Evolutionary conservation across 495 filamentous ascomycete species (phyloP).

Genomic region (Amphirosellinia nigrospora): DNA sequence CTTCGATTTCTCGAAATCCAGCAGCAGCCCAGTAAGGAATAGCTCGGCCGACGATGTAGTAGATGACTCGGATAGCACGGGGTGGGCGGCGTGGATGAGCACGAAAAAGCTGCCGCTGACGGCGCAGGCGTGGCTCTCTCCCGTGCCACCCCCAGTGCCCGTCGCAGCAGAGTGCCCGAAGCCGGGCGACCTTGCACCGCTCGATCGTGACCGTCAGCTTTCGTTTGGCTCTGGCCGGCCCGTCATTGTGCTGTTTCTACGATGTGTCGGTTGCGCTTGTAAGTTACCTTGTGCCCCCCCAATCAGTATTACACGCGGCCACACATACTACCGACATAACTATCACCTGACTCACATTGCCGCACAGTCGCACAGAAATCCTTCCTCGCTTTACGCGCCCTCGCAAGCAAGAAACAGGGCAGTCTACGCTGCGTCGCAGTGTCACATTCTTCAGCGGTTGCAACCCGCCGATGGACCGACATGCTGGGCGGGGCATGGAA

Average conservation of each 20-base stretch:
- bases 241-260: constrained; percentile 56
- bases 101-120: constrained; percentile 44
- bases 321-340: not conserved
- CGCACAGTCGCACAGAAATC: constrained; percentile 60
- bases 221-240: constrained; percentile 45
- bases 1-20: constrained; percentile 42
- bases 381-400: constrained; percentile 54
- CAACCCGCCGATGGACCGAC: constrained; percentile 57
- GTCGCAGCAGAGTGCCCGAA: constrained; percentile 45
- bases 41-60: constrained; percentile 33
- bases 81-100: constrained; percentile 47
- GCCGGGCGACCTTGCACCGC: constrained; percentile 56
- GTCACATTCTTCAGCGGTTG: constrained; percentile 55
- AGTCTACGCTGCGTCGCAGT: constrained; percentile 57
- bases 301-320: not conserved
- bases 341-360: constrained; percentile 1
- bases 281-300: constrained; percentile 22
- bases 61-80: constrained; percentile 37
- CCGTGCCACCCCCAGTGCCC: constrained; percentile 51
- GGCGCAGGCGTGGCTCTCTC: constrained; percentile 54
- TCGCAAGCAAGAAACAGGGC: constrained; percentile 50
- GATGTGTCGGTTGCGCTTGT: constrained; percentile 65
- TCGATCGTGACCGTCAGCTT: constrained; percentile 51
- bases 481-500: constrained; percentile 54
- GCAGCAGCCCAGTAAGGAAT: constrained; percentile 36